Conservation (phyloP, 441 rosid genomes). For the Brassica balearica region DNA sequence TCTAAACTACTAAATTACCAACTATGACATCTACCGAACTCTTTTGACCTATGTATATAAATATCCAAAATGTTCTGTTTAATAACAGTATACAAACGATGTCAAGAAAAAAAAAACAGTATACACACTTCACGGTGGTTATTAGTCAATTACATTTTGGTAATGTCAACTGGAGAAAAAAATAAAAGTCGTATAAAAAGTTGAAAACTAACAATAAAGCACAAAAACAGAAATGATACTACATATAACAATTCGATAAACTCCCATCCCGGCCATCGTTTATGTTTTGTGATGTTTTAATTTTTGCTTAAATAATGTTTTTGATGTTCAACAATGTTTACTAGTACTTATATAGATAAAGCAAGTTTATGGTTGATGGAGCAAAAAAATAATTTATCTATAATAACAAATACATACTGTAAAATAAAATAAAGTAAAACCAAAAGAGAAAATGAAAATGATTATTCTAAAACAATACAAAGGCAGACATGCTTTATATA, state of each 20-base stretch:
- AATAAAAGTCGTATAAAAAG: too few species aligned
- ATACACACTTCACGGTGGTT: neutral
- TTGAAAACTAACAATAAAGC: too few species aligned
- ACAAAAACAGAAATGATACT: neutral
- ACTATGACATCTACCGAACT: neutral
- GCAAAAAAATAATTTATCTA: neutral
- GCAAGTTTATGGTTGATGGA: constrained; percentile 36
- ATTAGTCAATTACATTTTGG: neutral
- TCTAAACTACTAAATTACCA: neutral
- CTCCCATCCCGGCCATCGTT: constrained; percentile 15
- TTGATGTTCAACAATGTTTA: constrained; percentile 36
- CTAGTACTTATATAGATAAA: constrained; percentile 25
- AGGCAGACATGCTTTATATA: constrained; percentile 45
- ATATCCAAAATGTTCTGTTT: neutral
- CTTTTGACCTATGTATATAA: neutral
- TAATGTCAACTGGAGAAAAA: neutral
- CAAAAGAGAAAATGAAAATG: too few species aligned
- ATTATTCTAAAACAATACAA: too few species aligned
- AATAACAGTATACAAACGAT: neutral
- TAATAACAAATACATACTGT: neutral
- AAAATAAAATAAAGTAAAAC: neutral
- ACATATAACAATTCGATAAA: neutral
- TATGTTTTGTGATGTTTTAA: constrained; percentile 7
- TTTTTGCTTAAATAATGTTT: too few species aligned
- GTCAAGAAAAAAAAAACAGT: too few species aligned